These are phyloP conservation scores for Acacia pycnantha DNA, from an alignment of 331 rosid genomes.

Conservation along the genomic window DNA sequence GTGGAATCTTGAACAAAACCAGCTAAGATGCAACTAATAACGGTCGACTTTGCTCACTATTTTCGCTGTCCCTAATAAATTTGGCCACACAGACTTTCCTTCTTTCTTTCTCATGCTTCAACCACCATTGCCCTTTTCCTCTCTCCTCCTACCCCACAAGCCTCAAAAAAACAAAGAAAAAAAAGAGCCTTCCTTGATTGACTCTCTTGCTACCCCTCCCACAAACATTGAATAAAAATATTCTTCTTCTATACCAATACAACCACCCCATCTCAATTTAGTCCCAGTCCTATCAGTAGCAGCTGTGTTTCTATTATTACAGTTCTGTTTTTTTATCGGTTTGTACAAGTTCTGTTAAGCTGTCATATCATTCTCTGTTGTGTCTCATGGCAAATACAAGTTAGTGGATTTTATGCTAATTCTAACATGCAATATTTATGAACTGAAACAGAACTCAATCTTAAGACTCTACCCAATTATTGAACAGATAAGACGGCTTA, in stretches of 20 bases:
- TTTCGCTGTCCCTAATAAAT: constrained; percentile 25
- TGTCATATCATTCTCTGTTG: neutral
- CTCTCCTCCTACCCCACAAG: constrained; percentile 28
- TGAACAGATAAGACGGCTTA: neutral
- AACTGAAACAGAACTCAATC: neutral
- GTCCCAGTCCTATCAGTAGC: neutral
- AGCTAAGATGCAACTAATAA: constrained; percentile 39
- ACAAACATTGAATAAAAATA: neutral
- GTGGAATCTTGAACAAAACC: constrained; percentile 30
- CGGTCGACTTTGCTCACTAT: constrained; percentile 9
- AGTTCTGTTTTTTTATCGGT: neutral
- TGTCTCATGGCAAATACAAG: neutral
- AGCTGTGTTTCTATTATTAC: neutral
- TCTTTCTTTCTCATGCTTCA: constrained; percentile 25
- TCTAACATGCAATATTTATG: neutral
- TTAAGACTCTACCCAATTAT: neutral
- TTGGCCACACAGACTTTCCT: neutral
- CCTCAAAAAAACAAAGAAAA: neutral
- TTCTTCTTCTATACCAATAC: neutral
- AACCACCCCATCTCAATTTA: neutral
- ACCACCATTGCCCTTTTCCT: neutral
- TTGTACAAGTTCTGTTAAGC: neutral
- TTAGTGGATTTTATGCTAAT: neutral
- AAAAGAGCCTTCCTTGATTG: neutral
- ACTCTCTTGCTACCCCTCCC: neutral